Evolutionary conservation across 148 eudicot genomes (phyloP).

Genomic region (Cornus florida): DNA sequence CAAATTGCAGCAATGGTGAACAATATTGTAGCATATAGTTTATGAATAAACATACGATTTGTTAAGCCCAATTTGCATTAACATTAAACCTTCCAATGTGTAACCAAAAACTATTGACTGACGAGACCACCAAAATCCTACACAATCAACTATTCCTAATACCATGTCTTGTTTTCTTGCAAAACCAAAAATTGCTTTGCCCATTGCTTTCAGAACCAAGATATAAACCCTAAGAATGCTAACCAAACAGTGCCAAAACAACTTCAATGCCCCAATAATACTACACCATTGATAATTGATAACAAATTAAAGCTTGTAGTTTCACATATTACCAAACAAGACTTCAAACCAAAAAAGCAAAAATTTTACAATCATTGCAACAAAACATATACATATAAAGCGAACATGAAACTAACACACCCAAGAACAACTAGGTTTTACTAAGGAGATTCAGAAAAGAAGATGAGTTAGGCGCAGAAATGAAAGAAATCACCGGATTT

Average conservation of each 20-base stretch:
- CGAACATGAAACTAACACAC: background rate
- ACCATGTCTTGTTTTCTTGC: background rate
- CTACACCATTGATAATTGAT: background rate
- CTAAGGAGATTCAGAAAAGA: background rate
- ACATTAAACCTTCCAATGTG: background rate
- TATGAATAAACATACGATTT: background rate
- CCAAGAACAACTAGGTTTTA: constrained; percentile 6
- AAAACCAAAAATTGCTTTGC: background rate
- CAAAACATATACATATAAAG: no score
- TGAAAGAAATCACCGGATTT: constrained; percentile 44
- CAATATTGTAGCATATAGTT: background rate
- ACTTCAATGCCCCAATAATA: background rate
- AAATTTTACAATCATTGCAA: no score
- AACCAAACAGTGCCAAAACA: background rate
- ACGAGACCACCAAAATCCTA: no score
- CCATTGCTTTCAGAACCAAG: background rate
- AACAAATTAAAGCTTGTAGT: background rate
- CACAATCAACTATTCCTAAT: no score
- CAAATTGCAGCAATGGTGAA: background rate
- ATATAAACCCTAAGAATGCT: no score
- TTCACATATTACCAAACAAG: background rate
- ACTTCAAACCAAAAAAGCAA: background rate
- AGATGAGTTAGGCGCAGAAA: background rate
- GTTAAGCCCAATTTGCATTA: background rate
- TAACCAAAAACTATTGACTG: background rate